Percentiles rank a stretch among this genome's conserved stretches.
phyloP scores from a whole-genome alignment of 202 grass and related monocot genomes.

The Saccharum hybrid region DNA sequence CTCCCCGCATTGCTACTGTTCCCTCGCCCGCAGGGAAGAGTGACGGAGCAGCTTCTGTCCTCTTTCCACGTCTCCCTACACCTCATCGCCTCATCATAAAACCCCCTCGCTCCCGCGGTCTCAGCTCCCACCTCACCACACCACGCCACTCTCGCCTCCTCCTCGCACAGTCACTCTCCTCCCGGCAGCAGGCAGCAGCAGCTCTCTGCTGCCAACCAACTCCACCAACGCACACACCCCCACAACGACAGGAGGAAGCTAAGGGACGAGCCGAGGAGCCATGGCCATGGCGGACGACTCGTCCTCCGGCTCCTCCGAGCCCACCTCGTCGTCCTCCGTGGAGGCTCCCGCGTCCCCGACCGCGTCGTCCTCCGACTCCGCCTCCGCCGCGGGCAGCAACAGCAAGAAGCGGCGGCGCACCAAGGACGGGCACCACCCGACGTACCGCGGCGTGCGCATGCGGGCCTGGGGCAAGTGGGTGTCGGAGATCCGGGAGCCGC shows the following conservation, averaged over 20 bases:
- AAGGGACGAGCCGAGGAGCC: neutral
- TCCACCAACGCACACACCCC: conserved; percentile 48
- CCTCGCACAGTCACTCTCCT: conserved; percentile 12
- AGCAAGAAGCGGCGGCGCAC: conserved; percentile 47
- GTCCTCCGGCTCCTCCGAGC: conserved; percentile 50
- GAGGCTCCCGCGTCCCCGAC: conserved; percentile 19
- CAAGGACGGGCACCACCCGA: conserved; percentile 73
- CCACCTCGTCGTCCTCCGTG: conserved; percentile 39
- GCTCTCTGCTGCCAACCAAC: conserved; percentile 45
- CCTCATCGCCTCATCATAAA: conserved; percentile 55
- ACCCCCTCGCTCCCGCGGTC: conserved; percentile 42
- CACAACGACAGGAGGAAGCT: no score
- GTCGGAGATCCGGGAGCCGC: conserved; percentile 86
- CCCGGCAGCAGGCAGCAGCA: neutral
- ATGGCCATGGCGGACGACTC: conserved; percentile 50
- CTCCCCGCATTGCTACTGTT: neutral
- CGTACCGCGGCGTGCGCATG: conserved; percentile 81
- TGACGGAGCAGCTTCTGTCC: neutral
- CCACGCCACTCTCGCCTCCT: neutral
- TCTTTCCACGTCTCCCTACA: conserved; percentile 41
- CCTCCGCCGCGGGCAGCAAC: neutral
- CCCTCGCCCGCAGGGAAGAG: conserved; percentile 5
- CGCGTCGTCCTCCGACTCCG: conserved; percentile 32
- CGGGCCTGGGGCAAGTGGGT: conserved; percentile 94
- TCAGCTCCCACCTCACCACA: conserved; percentile 13